Percentiles rank a stretch among this genome's conserved stretches.
Conservation (phyloP, 164 flowering plant species). For the Magnolia kwangsiensis region DNA sequence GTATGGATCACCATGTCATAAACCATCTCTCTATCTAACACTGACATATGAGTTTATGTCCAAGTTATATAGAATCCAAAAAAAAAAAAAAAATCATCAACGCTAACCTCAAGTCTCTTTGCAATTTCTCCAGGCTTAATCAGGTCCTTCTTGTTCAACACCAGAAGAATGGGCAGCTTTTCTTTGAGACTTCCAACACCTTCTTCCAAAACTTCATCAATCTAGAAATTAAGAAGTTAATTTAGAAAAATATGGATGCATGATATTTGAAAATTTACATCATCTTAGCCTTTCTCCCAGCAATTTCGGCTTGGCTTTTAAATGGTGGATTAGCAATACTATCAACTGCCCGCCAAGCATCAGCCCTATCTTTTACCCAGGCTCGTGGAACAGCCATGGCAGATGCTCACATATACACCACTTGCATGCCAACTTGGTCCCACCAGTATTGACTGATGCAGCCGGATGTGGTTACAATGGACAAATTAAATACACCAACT, state of each 20-base stretch:
- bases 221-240: conserved; percentile 37
- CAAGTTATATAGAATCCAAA: neutral
- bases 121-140: conserved; percentile 98
- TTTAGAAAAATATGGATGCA: conserved; percentile 8
- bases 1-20: neutral
- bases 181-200: conserved; percentile 54
- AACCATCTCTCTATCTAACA: neutral
- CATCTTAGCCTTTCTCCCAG: neutral
- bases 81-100: neutral
- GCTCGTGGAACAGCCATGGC: neutral
- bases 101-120: conserved; percentile 79
- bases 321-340: neutral
- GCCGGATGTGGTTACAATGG: too few relatives aligned
- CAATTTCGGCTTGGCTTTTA: neutral
- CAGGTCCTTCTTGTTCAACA: conserved; percentile 88
- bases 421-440: neutral
- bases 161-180: conserved; percentile 72
- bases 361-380: neutral
- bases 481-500: too few relatives aligned
- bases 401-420: neutral
- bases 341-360: neutral
- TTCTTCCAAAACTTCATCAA: conserved; percentile 83
- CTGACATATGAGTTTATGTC: neutral
- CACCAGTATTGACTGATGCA: too few relatives aligned
- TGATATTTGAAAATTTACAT: neutral